Base-by-base conservation (phyloP, 352 stramenopile genomes). In the Globisporangium iwayamae region DNA sequence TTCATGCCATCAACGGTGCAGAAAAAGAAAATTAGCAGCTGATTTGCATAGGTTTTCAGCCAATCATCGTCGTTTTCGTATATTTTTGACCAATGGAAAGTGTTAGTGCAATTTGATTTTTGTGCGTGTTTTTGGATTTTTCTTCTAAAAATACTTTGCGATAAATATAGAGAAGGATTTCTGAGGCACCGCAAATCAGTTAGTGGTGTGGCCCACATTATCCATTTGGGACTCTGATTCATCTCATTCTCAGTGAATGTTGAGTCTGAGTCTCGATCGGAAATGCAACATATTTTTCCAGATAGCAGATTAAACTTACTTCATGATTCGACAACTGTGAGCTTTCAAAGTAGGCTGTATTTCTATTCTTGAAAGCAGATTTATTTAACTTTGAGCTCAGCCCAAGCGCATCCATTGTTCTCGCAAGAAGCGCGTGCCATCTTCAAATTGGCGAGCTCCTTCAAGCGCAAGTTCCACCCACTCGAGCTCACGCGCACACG, bases 381-480 rank as follows among this genome's bases (percentile, higher is more conserved):
- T 36, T 5, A 8, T 36, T 8, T 4, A 36, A 4, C 32, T 36
- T 36, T 36, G 32, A 36, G 2, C 32, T 36, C 32, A 36, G 4
- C 7, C 16, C 5, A 48, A 50, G n/a, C 25, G 8, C 7, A 18
- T 25, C 25, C 9, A 54, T 38, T 38, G 11, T 55, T 22, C 48
- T 55, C 47, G 7, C 47, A 34, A 36, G 16, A 8, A 56, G 50
- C 50, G 51, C 51, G 51, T 56, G 51, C 51, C 51, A 56, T 56
- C 51, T 56, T 56, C 51, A 56, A 56, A 56, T 56, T 56, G 51
- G 16, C 9, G 51, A 41, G 51, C 51, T 56, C n/a, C 14, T 28
- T 36, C 32, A 36, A 36, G 32, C 32, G 4, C 32, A 28, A 43
- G 51, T 1, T 14, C n/a, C 51, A 45, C 11, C 9, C 28, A 6